Percentiles rank a stretch among this genome's conserved stretches.
These are phyloP conservation scores for Butyriboletus appendiculatus DNA, from an alignment of 1,284 basidiomycete species.

Conservation along the genomic window DNA sequence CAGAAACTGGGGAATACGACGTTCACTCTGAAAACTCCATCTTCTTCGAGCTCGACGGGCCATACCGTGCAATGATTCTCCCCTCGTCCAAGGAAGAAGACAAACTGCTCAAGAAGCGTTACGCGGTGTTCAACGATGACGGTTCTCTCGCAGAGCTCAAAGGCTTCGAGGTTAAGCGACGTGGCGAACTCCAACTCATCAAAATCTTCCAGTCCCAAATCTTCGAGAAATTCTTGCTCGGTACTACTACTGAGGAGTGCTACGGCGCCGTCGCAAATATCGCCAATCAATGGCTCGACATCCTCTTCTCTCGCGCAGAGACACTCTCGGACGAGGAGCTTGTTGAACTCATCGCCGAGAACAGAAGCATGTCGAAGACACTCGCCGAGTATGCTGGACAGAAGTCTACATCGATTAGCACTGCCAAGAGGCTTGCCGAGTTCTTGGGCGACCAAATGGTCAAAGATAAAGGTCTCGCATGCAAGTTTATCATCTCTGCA, in stretches of 20 bases:
- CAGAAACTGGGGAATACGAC: conserved; percentile 80
- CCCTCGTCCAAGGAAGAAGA: conserved; percentile 99
- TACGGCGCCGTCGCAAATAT: conserved; percentile 93
- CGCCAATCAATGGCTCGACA: conserved; percentile 97
- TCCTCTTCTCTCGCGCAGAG: conserved; percentile 86
- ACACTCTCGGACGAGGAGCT: conserved; percentile 90
- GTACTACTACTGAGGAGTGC: conserved; percentile 92
- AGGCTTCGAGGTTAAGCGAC: conserved; percentile 98
- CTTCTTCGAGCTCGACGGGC: conserved; percentile 99
- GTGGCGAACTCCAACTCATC: conserved; percentile 98
- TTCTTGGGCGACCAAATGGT: conserved; percentile 99
- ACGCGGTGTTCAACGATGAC: conserved; percentile 99
- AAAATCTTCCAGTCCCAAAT: conserved; percentile 99
- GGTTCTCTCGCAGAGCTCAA: conserved; percentile 97
- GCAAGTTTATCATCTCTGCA: conserved; percentile 98
- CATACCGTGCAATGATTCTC: conserved; percentile 98
- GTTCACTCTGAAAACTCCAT: conserved; percentile 99
- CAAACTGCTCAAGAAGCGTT: conserved; percentile 98
- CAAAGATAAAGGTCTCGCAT: conserved; percentile 98
- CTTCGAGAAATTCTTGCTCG: conserved; percentile 96
- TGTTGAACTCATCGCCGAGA: conserved; percentile 98
- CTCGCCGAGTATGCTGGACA: conserved; percentile 95
- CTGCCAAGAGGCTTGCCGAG: conserved; percentile 93
- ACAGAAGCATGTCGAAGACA: conserved; percentile 97
- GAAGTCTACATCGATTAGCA: conserved; percentile 98